These are phyloP conservation scores for fission yeast (Schizosaccharomyces pombe) DNA, from an alignment of 805 yeast genomes.

Conservation along the genomic window DNA sequence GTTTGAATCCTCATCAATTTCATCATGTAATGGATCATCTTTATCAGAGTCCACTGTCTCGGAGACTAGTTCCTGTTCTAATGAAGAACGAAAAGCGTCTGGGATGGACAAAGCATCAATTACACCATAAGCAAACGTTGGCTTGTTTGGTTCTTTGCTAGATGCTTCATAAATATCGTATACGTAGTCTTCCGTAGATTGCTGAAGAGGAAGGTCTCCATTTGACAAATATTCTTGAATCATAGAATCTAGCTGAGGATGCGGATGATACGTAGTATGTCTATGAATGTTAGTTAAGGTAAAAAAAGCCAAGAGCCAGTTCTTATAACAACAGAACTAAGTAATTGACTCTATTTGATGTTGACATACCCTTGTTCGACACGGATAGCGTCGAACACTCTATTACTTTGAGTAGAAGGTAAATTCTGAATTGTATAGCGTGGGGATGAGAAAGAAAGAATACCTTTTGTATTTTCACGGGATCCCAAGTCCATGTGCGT, in stretches of 20 bases:
- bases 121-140: neutral
- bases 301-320: too few species aligned
- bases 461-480: too few species aligned
- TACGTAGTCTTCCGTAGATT: neutral
- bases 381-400: neutral
- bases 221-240: neutral
- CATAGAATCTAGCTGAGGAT: neutral
- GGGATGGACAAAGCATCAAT: neutral
- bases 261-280: neutral
- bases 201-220: neutral
- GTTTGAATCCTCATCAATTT: slow-evolving; percentile 1
- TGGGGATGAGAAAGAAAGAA: too few species aligned
- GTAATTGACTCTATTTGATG: too few species aligned
- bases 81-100: neutral
- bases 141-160: neutral
- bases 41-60: neutral
- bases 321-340: too few species aligned
- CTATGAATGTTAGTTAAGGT: neutral
- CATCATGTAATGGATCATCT: neutral
- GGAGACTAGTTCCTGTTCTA: neutral
- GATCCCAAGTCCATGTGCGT: neutral
- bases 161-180: neutral
- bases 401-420: neutral
- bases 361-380: neutral
- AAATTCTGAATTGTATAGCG: neutral